phyloP scores from a whole-genome alignment of 75 land plant species.

The Cupressus sempervirens region DNA sequence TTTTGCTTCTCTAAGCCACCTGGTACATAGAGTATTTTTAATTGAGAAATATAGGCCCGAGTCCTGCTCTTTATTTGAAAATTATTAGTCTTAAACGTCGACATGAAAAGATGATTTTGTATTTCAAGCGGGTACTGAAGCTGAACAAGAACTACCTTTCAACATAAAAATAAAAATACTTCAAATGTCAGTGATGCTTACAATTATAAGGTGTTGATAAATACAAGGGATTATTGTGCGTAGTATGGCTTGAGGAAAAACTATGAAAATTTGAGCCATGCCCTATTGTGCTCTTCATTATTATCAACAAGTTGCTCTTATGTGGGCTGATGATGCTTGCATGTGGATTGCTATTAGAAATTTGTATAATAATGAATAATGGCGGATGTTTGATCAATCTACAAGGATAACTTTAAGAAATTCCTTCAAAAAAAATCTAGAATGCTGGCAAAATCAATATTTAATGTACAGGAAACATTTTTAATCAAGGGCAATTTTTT shows the following conservation, averaged over 20 bases:
- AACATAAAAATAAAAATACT: slow-evolving; percentile 96
- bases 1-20: slow-evolving; percentile 78
- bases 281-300: slow-evolving; percentile 92
- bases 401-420: too few relatives aligned
- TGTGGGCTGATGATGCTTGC: slow-evolving; percentile 89
- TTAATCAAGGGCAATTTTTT: too few relatives aligned
- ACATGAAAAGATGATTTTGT: slow-evolving; percentile 73
- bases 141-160: slow-evolving; percentile 85
- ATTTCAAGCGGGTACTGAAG: slow-evolving; percentile 88
- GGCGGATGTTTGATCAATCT: slow-evolving; percentile 78
- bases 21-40: slow-evolving; percentile 84
- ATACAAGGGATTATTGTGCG: slow-evolving; percentile 90
- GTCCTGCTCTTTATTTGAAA: slow-evolving; percentile 92
- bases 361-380: slow-evolving; percentile 83
- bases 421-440: too few relatives aligned
- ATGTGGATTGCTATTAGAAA: slow-evolving; percentile 99
- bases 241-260: slow-evolving; percentile 99
- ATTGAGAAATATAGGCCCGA: slow-evolving; percentile 96
- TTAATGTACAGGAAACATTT: too few relatives aligned
- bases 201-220: slow-evolving; percentile 87
- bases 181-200: slow-evolving; percentile 95
- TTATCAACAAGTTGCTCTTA: slow-evolving; percentile 63
- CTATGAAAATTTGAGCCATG: slow-evolving; percentile 88
- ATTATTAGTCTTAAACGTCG: slow-evolving; percentile 67
- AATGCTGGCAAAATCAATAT: too few relatives aligned